These are phyloP conservation scores for Asclepias syriaca DNA, from an alignment of 257 asterid genomes.

Conservation along the genomic window DNA sequence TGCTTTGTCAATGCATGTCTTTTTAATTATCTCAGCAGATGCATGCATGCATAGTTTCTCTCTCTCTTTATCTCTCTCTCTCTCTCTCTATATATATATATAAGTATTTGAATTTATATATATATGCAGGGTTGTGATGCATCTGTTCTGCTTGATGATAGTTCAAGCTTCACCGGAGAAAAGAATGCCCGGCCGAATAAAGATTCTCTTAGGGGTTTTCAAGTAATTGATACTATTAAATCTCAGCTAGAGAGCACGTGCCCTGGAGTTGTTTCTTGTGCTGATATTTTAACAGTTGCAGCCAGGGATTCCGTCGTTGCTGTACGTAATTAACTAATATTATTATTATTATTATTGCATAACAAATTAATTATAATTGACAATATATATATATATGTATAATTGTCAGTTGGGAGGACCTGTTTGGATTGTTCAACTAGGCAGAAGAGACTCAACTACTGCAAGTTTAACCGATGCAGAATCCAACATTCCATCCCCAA, in stretches of 20 bases:
- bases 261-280: slow-evolving; percentile 57
- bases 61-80: too few species aligned
- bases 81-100: background rate
- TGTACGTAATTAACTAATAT: background rate
- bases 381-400: too few species aligned
- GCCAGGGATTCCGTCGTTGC: slow-evolving; percentile 50
- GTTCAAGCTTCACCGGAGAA: slow-evolving; percentile 30
- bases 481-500: slow-evolving; percentile 50
- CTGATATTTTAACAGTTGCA: slow-evolving; percentile 58
- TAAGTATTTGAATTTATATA: too few species aligned
- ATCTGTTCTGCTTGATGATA: slow-evolving; percentile 55
- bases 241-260: slow-evolving; percentile 45
- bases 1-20: slow-evolving; percentile 61
- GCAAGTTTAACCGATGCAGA: slow-evolving; percentile 50
- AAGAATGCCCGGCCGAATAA: slow-evolving; percentile 1
- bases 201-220: slow-evolving; percentile 9
- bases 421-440: slow-evolving; percentile 44
- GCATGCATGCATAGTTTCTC: background rate
- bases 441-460: slow-evolving; percentile 58
- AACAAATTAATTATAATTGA: too few species aligned
- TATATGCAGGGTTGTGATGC: slow-evolving; percentile 61
- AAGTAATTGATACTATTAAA: slow-evolving; percentile 61
- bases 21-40: slow-evolving; percentile 5
- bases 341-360: background rate
- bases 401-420: slow-evolving; percentile 48